Evolutionary conservation across 2,329 filamentous ascomycete genomes (phyloP).

Genomic region (Penicillium sp.): DNA sequence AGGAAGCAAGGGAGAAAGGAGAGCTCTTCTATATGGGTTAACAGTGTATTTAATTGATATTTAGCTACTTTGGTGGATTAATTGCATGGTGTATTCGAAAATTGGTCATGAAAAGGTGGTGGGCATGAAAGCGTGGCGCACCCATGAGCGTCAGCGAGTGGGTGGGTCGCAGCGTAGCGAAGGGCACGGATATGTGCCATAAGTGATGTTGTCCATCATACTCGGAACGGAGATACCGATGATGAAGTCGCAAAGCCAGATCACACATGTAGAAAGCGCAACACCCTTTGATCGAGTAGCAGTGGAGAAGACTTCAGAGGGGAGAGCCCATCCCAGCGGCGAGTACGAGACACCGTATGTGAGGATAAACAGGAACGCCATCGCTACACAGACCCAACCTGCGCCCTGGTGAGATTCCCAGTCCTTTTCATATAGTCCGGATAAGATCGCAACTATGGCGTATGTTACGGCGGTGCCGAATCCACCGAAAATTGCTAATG

Average conservation of each 20-base stretch:
- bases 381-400: conserved; percentile 27
- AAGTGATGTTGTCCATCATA: conserved; percentile 5
- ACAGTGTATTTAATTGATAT: too few relatives aligned
- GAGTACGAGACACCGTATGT: conserved; percentile 36
- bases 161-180: too few relatives aligned
- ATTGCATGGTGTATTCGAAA: too few relatives aligned
- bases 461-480: conserved; percentile 35
- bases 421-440: conserved; percentile 25
- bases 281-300: conserved; percentile 48
- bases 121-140: too few relatives aligned
- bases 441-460: conserved; percentile 37
- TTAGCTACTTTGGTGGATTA: too few relatives aligned
- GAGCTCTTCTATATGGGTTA: too few relatives aligned
- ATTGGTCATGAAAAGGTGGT: too few relatives aligned
- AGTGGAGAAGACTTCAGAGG: conserved; percentile 46
- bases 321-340: conserved; percentile 46
- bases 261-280: conserved; percentile 40
- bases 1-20: too few relatives aligned
- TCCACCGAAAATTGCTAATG: conserved; percentile 38
- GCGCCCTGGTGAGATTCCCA: conserved; percentile 33
- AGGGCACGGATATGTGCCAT: conserved; percentile 16
- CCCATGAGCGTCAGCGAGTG: too few relatives aligned
- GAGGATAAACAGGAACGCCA: conserved; percentile 26
- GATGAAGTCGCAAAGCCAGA: conserved; percentile 20
- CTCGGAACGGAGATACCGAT: conserved; percentile 16